Base-by-base conservation (phyloP, 768 basidiomycete genomes). In the Lanmaoa pseudosensibilis region DNA sequence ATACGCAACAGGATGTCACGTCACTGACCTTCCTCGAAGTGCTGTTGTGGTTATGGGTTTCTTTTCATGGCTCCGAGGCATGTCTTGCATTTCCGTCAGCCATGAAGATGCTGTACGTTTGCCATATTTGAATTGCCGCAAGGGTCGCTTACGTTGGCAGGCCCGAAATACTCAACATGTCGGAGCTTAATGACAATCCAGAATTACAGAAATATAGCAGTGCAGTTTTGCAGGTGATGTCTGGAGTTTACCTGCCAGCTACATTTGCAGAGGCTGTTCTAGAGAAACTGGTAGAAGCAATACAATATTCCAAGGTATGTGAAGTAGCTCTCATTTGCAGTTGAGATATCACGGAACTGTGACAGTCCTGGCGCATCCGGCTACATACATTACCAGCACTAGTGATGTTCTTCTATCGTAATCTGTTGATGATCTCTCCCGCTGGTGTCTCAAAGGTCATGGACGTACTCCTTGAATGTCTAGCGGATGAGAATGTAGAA, bases 391-490 rank as follows among this genome's bases (percentile, higher is more conserved):
- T 96, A 55, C 94, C 94, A n/a, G 86, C 90, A 30, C 74, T 97
- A 58, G 87, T 92, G 32, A 86, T 94, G 36, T 92, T 95, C 73
- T 95, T 93, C 78, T 95, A 94, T 72, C 83, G 93, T 46, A 94
- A 95, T 68, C 80, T 95, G 54, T 74, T 93, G 56, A 82, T 86
- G 52, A 83, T 95, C 46, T 83, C 90, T 37, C 80, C 86, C 46
- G 73, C 78, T 19, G 84, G 83, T 37, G 81, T 91, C 45, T 78
- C 81, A 30, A 83, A 80, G 63, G 83, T 93, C 58, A 86, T 94
- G 84, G 91, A 92, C 56, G 84, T 91, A 32, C 76, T 95, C 51
- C 78, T 93, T 16, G 86, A 88, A 52, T 95, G 94, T 70, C 75
- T 97, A 51, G 79, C 83, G 11, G 94, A 97, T 69, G 91, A 92